Percentiles rank a stretch among this genome's conserved stretches.
Conservation (phyloP, 2,329 filamentous ascomycete genomes). For the Trichoderma oligosporum region DNA sequence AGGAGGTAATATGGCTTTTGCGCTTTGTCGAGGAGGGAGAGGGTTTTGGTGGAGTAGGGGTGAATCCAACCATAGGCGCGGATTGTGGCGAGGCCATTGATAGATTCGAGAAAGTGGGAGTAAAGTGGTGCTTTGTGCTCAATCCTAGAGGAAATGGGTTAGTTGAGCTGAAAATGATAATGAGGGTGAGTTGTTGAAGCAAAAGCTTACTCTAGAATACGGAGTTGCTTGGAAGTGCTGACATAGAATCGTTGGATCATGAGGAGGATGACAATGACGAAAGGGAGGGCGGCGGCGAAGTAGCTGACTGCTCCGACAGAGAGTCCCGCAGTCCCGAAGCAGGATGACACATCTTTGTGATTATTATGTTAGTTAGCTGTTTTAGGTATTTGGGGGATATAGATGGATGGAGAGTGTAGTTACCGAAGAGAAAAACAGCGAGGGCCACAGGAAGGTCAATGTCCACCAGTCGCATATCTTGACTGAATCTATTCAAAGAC, state of each 20-base stretch:
- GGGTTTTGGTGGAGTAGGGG: slow-evolving; percentile 37
- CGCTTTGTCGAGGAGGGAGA: slow-evolving; percentile 40
- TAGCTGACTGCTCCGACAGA: slow-evolving; percentile 44
- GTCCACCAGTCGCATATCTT: slow-evolving; percentile 42
- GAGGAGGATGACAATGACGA: slow-evolving; percentile 40
- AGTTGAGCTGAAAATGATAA: too few species aligned
- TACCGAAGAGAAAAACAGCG: slow-evolving; percentile 29
- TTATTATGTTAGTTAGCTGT: slow-evolving; percentile 3
- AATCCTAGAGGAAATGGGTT: slow-evolving; percentile 23
- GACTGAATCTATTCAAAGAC: slow-evolving; percentile 34
- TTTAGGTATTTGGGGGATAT: background rate
- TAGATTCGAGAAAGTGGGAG: slow-evolving; percentile 33
- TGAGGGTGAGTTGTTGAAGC: background rate
- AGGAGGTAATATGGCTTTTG: slow-evolving; percentile 53
- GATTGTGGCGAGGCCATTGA: slow-evolving; percentile 34
- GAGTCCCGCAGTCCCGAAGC: slow-evolving; percentile 43
- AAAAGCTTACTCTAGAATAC: slow-evolving; percentile 43
- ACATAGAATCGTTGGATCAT: slow-evolving; percentile 51
- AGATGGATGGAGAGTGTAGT: background rate
- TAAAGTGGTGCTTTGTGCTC: slow-evolving; percentile 35
- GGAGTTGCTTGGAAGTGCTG: slow-evolving; percentile 52
- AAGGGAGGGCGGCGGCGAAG: slow-evolving; percentile 43
- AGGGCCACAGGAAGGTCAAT: slow-evolving; percentile 34
- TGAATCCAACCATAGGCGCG: slow-evolving; percentile 40
- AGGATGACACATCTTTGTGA: slow-evolving; percentile 29